These are phyloP conservation scores for Candida coquimbonensis DNA, from an alignment of 805 yeast genomes.

Conservation along the genomic window DNA sequence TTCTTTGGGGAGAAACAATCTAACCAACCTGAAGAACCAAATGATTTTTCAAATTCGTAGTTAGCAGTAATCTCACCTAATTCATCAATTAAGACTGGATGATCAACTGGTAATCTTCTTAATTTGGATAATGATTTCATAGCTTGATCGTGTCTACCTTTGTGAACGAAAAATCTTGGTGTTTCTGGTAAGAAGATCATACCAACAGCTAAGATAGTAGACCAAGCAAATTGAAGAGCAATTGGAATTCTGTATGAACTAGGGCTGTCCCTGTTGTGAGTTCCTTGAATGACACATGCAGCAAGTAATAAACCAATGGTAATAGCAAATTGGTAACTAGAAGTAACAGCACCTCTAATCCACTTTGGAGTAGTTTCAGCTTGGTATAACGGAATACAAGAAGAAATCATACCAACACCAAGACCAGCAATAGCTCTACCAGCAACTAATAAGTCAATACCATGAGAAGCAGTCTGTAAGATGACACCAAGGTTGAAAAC, in stretches of 20 bases:
- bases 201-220: constrained; percentile 53
- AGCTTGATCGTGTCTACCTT: constrained; percentile 50
- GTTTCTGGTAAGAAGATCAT: constrained; percentile 67
- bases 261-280: constrained; percentile 43
- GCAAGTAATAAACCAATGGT: constrained; percentile 72
- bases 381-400: constrained; percentile 68
- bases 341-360: constrained; percentile 72
- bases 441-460: constrained; percentile 45
- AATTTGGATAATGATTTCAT: constrained; percentile 46
- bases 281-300: constrained; percentile 63
- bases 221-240: constrained; percentile 67
- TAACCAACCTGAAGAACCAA: constrained; percentile 20
- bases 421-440: constrained; percentile 68
- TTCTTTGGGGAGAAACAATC: constrained; percentile 32
- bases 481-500: constrained; percentile 49
- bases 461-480: constrained; percentile 39
- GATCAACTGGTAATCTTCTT: constrained; percentile 40
- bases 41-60: constrained; percentile 36
- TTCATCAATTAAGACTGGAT: constrained; percentile 38
- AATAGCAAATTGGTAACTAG: constrained; percentile 66
- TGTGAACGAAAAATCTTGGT: constrained; percentile 63
- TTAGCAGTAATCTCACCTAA: constrained; percentile 42
- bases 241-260: constrained; percentile 71
- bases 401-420: constrained; percentile 69
- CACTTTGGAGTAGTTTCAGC: constrained; percentile 79